Evolutionary conservation across 1,284 basidiomycete genomes (phyloP), one percentile per base, ranked within the genome.

Genomic region (Malassezia sp.): DNA sequence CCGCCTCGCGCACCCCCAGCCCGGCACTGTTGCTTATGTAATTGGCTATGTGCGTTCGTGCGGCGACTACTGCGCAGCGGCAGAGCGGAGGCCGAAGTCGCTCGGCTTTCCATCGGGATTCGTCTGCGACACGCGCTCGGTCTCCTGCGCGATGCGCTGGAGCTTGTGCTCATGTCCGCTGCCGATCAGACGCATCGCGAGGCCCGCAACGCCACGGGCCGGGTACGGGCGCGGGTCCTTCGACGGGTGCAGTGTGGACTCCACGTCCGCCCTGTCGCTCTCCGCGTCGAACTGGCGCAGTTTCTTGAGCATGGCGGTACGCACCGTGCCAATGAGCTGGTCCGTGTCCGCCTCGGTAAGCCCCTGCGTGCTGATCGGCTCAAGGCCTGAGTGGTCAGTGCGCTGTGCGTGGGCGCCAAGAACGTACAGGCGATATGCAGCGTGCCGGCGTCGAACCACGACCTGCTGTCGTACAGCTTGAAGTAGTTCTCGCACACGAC

Each of bases 401-500:
- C n/a, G n/a, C n/a, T n/a, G n/a, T 49, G 30, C 50, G 28, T 5
- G 44, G 47, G 6, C 49, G 51, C 7, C 22, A 30, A 27, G 10
- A 30, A 20, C n/a, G 10, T n/a, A 90, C 89, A 84, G 77, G 79
- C 80, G 55, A 96, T 76, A 65, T 79, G 84, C 50, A 96, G 75
- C 17, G 75, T 77, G 0, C 90, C 91, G 24, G 75, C 72, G 31
- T 83, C 81, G 60, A 96, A 87, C 12, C 83, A 70, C 37, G 80
- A 81, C 59, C 80, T 77, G 52, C 79, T 80, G 72, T 91, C 93
- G 48, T 60, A 67, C 21, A 91, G 61, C 50, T 79, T 75, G 78
- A 84, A 83, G 71, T 95, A 95, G 72, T 96, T 96, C 73, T 97
- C 89, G 57, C 82, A 83, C 0, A 97, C 83, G 42, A 97, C 79